A percentile compares a stretch with the other conserved stretches of the same genome.
phyloP scores from a whole-genome alignment of 148 eudicot genomes.

The Polygonum maritimum region DNA sequence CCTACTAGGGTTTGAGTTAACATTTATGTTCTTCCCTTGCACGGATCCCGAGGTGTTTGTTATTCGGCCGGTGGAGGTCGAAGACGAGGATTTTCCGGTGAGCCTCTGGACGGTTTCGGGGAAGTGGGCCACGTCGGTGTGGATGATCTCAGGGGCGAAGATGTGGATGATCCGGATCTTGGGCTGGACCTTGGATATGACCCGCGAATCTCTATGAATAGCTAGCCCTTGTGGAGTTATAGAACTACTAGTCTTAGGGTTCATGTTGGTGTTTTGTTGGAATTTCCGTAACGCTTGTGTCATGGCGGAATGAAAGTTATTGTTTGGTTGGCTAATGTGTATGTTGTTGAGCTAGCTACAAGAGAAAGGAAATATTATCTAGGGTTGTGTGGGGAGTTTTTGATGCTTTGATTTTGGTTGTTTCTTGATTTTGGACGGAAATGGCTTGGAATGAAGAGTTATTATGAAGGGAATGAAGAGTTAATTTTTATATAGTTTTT shows the following conservation, averaged over 20 bases:
- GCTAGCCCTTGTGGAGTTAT: conserved; percentile 24
- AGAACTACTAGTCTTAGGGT: background rate
- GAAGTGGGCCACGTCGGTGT: conserved; percentile 62
- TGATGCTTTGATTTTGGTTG: background rate
- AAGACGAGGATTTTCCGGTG: conserved; percentile 52
- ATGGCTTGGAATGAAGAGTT: background rate
- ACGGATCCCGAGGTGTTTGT: background rate
- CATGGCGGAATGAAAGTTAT: conserved; percentile 5
- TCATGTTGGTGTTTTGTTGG: conserved; percentile 2
- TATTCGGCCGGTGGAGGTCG: background rate
- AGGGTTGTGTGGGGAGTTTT: background rate
- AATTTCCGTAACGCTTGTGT: conserved; percentile 20
- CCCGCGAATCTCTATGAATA: conserved; percentile 44
- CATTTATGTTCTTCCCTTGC: background rate
- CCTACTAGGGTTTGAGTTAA: conserved; percentile 7
- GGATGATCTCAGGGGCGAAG: conserved; percentile 67
- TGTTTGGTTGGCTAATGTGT: background rate
- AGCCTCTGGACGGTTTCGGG: conserved; percentile 61
- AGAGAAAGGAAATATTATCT: background rate
- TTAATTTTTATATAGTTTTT: background rate
- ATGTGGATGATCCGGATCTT: conserved; percentile 73
- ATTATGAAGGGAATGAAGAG: background rate
- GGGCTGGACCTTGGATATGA: conserved; percentile 50
- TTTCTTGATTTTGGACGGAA: background rate
- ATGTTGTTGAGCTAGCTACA: background rate